These are phyloP conservation scores for Aquanectria penicillioides DNA, from an alignment of 2,329 filamentous ascomycete species.

Conservation along the genomic window DNA sequence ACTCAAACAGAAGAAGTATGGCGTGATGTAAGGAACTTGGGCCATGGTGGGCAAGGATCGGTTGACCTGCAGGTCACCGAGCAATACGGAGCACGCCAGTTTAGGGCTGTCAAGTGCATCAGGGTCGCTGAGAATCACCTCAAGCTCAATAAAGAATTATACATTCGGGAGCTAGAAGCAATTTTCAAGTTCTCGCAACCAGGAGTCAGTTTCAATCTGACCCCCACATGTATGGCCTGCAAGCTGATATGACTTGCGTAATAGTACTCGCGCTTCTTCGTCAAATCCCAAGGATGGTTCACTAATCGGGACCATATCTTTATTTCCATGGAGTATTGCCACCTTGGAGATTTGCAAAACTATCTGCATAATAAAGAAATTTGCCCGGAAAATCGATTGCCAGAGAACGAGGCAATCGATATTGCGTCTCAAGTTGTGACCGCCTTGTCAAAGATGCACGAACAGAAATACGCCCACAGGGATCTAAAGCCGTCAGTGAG, in stretches of 20 bases:
- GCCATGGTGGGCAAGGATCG: neutral
- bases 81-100: neutral
- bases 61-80: neutral
- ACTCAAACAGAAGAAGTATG: neutral
- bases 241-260: neutral
- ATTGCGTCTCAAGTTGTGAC: neutral
- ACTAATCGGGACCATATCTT: neutral
- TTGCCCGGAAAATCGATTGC: neutral
- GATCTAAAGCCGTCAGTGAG: neutral
- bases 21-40: neutral
- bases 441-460: neutral
- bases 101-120: neutral
- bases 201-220: neutral
- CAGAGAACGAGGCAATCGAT: neutral
- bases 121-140: neutral
- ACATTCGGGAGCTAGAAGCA: neutral
- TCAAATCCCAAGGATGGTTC: conserved; percentile 3
- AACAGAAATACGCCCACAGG: neutral
- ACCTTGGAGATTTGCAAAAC: neutral
- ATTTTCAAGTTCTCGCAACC: conserved; percentile 6
- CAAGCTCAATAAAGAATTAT: neutral
- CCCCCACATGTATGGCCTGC: neutral
- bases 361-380: neutral
- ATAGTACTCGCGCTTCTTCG: neutral
- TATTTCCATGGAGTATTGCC: conserved; percentile 7